Evolutionary conservation across 495 filamentous ascomycete species (phyloP).

Genomic region (Xylaria castorea): DNA sequence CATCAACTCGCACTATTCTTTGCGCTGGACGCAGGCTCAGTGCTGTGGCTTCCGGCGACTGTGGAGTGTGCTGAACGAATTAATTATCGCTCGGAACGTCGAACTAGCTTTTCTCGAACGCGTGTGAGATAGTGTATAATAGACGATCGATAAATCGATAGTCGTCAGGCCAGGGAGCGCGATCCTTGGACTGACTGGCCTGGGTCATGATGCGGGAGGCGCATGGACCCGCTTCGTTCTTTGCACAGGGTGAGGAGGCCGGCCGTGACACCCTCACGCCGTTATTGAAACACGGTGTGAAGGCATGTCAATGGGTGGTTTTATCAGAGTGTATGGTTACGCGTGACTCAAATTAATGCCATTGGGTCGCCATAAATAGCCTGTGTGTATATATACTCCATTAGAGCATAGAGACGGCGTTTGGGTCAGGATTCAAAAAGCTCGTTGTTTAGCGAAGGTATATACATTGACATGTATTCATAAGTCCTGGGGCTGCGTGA

Average conservation of each 20-base stretch:
- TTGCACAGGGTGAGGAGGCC: background rate
- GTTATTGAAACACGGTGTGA: background rate
- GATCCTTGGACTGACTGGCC: background rate
- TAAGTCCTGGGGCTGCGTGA: background rate
- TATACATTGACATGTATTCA: background rate
- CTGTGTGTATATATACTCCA: conserved; percentile 16
- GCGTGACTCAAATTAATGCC: background rate
- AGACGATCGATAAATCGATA: background rate
- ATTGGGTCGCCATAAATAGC: background rate
- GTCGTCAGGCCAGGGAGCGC: background rate
- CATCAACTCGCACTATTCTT: background rate
- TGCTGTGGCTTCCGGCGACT: background rate
- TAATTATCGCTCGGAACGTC: background rate
- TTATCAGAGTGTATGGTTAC: background rate
- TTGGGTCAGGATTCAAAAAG: background rate
- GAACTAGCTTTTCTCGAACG: background rate
- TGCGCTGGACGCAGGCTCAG: background rate
- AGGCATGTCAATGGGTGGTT: no score
- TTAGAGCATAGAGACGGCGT: conserved; percentile 22
- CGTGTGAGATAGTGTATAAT: conserved; percentile 15
- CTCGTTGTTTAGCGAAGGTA: background rate
- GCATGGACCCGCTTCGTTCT: background rate
- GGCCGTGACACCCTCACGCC: background rate
- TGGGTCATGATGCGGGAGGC: background rate
- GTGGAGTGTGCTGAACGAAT: background rate